A percentile compares a stretch with the other conserved stretches of the same genome.
Conservation (phyloP, 2,329 filamentous ascomycete genomes). For the Neopestalotiopsis clavispora region DNA sequence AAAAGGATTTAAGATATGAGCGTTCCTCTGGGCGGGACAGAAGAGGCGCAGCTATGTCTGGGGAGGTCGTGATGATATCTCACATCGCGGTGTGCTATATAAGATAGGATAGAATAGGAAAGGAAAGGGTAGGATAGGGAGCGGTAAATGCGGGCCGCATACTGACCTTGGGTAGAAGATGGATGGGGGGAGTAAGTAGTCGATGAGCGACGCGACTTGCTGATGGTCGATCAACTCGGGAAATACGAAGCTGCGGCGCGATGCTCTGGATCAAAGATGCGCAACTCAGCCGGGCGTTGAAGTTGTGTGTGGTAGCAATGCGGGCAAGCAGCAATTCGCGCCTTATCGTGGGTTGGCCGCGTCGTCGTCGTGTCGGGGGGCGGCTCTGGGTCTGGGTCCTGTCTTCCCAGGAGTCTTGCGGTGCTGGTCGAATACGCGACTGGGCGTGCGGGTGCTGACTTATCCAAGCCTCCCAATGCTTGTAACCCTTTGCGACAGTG, state of each 20-base stretch:
- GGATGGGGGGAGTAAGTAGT: not conserved
- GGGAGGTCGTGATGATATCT: not conserved
- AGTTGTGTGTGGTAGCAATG: not conserved
- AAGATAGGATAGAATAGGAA: not conserved
- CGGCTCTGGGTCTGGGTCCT: not conserved
- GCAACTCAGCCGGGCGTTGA: not conserved
- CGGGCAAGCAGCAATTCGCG: not conserved
- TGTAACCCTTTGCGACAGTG: not conserved
- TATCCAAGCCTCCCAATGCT: constrained; percentile 3
- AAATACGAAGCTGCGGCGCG: not conserved
- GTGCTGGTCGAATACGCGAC: not conserved
- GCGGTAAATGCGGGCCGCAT: not conserved
- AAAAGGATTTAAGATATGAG: not conserved
- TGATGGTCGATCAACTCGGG: not conserved
- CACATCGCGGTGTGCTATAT: not conserved
- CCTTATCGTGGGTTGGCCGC: not conserved
- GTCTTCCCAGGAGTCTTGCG: not conserved
- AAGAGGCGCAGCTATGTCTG: not conserved
- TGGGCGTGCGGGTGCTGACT: not conserved
- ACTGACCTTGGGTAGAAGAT: not conserved
- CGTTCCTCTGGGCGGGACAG: not conserved
- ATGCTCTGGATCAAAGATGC: not conserved
- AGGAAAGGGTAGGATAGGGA: not conserved
- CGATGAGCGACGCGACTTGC: not conserved
- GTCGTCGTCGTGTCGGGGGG: not conserved